Evolutionary conservation across 2,329 filamentous ascomycete genomes (phyloP).

Genomic region (Trichoderma breve): DNA sequence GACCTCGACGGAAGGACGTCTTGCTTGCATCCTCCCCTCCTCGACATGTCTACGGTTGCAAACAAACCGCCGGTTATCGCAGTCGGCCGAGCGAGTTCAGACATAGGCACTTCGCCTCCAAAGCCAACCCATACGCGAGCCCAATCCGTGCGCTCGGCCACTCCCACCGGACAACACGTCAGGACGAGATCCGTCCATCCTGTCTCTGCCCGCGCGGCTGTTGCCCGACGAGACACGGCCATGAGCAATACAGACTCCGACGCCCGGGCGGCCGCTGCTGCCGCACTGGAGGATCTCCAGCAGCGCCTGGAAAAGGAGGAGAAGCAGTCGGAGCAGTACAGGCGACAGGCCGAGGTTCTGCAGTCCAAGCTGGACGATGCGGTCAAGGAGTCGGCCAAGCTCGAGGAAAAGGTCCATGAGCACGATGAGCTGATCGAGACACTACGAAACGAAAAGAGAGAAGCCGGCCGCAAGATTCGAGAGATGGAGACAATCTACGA

Average conservation of each 20-base stretch:
- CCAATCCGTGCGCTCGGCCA: slow-evolving; percentile 42
- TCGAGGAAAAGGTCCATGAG: slow-evolving; percentile 87
- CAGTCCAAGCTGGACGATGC: slow-evolving; percentile 85
- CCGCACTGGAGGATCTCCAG: slow-evolving; percentile 79
- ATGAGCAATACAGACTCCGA: slow-evolving; percentile 62
- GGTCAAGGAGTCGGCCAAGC: slow-evolving; percentile 73
- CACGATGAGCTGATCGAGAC: slow-evolving; percentile 78
- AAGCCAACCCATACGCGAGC: slow-evolving; percentile 40
- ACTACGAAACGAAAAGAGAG: slow-evolving; percentile 80
- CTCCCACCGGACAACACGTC: slow-evolving; percentile 39
- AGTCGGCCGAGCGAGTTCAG: slow-evolving; percentile 46
- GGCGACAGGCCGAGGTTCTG: slow-evolving; percentile 81
- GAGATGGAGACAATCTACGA: slow-evolving; percentile 94
- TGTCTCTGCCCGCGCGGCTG: slow-evolving; percentile 71
- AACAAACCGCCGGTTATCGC: slow-evolving; percentile 53
- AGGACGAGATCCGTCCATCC: slow-evolving; percentile 68
- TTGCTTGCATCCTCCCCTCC: not conserved
- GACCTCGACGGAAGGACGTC: slow-evolving; percentile 8
- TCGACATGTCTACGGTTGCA: slow-evolving; percentile 49
- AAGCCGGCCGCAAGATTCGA: slow-evolving; percentile 76
- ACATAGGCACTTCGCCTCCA: slow-evolving; percentile 34
- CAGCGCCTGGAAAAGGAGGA: slow-evolving; percentile 80
- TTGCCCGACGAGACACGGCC: slow-evolving; percentile 55
- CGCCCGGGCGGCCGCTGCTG: slow-evolving; percentile 73
- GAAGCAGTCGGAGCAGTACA: slow-evolving; percentile 70